These are phyloP conservation scores for Hylodesmum podocarpum DNA, from an alignment of 306 rosid genomes.

Conservation along the genomic window DNA sequence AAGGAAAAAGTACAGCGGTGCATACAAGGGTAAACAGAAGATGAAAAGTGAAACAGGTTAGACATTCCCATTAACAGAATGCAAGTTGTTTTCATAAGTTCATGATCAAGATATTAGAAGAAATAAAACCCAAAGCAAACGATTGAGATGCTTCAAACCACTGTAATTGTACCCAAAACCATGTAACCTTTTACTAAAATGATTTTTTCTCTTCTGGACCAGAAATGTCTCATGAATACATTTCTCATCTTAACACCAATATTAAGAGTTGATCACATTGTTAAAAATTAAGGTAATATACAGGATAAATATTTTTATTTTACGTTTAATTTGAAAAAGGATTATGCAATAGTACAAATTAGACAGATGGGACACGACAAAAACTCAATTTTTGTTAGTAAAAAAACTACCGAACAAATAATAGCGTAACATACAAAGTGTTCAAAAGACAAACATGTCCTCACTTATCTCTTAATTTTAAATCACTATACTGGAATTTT, in stretches of 20 bases:
- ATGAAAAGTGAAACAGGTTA: background rate
- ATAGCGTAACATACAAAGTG: no score
- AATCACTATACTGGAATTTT: no score
- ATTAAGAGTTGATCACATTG: constrained; percentile 14
- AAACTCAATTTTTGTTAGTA: no score
- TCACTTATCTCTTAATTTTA: no score
- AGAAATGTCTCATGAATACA: background rate
- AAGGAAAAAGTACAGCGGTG: constrained; percentile 1
- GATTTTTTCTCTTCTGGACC: background rate
- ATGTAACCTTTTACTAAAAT: background rate
- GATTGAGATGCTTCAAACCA: background rate
- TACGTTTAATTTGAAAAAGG: no score
- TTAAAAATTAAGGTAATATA: no score
- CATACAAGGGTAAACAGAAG: constrained; percentile 9
- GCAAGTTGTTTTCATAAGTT: background rate
- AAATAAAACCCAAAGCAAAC: constrained; percentile 7
- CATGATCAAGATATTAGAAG: background rate
- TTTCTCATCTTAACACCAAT: background rate
- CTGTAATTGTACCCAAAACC: constrained; percentile 15
- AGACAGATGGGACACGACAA: no score
- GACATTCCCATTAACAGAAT: background rate
- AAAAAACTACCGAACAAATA: no score
- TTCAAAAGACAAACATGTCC: no score
- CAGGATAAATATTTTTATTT: no score
- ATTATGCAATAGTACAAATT: no score